Conservation (phyloP, 2,329 filamentous ascomycete species). For the Raffaelea albimanens region DNA sequence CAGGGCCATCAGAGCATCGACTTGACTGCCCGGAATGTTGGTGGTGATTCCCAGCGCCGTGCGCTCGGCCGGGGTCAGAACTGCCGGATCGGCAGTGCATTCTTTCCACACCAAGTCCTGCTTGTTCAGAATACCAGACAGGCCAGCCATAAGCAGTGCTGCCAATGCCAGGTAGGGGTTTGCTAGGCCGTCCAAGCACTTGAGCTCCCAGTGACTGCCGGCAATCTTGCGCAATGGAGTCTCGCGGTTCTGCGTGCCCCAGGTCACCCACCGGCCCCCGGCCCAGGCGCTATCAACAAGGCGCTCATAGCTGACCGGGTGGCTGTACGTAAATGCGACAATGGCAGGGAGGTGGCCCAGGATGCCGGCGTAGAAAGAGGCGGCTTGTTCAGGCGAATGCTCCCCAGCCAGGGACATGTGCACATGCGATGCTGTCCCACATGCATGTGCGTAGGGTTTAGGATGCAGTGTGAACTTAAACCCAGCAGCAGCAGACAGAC, state of each 20-base stretch:
- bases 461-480: constrained; percentile 66
- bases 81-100: constrained; percentile 43
- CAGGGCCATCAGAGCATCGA: constrained; percentile 45
- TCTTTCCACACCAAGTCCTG: constrained; percentile 38
- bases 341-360: constrained; percentile 56
- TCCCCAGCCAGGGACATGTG: constrained; percentile 57
- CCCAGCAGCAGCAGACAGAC: constrained; percentile 51
- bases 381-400: too few species aligned
- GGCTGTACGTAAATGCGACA: constrained; percentile 59
- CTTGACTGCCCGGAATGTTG: constrained; percentile 44
- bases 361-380: constrained; percentile 63
- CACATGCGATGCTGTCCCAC: constrained; percentile 59
- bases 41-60: constrained; percentile 39
- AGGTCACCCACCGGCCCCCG: constrained; percentile 68
- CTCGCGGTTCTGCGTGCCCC: constrained; percentile 77
- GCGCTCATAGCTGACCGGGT: constrained; percentile 58
- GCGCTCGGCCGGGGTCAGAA: constrained; percentile 36
- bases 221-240: constrained; percentile 60
- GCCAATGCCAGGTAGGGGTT: constrained; percentile 66
- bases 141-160: constrained; percentile 51
- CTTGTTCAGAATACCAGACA: constrained; percentile 40
- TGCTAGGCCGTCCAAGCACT: constrained; percentile 67
- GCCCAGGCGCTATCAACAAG: constrained; percentile 63
- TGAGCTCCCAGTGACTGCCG: constrained; percentile 66
- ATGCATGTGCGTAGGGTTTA: constrained; percentile 48